Percentiles rank a stretch among this genome's conserved stretches.
Evolutionary conservation across 2,329 filamentous ascomycete species (phyloP).

Genomic region (Akanthomyces dipterigenus): DNA sequence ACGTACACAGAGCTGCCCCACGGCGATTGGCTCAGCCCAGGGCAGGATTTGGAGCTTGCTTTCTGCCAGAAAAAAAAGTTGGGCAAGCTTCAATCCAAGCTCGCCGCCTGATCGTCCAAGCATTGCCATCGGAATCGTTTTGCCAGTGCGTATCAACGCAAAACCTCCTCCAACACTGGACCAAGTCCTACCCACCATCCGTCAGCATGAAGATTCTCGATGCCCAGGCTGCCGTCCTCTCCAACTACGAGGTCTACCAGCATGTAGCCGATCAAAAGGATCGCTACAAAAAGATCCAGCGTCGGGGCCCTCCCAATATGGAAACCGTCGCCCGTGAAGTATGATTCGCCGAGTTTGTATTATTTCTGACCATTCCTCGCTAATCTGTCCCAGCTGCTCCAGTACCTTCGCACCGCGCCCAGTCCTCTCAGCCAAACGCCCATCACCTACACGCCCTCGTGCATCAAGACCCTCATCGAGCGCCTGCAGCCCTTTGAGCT

Average conservation of each 20-base stretch:
- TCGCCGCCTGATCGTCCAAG: neutral
- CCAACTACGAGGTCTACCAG: conserved; percentile 66
- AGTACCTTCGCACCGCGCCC: conserved; percentile 50
- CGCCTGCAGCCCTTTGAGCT: conserved; percentile 51
- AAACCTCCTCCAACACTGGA: neutral
- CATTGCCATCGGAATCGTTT: neutral
- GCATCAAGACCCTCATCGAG: conserved; percentile 47
- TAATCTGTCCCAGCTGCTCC: conserved; percentile 41
- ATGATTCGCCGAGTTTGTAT: conserved; percentile 9
- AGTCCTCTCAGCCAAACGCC: conserved; percentile 51
- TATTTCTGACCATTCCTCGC: neutral
- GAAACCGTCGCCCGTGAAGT: conserved; percentile 61
- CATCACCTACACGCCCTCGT: conserved; percentile 43
- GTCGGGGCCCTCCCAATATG: conserved; percentile 49
- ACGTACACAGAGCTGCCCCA: neutral
- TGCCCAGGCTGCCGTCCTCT: conserved; percentile 60
- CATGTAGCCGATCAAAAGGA: conserved; percentile 53
- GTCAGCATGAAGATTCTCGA: conserved; percentile 62
- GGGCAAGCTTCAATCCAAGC: neutral
- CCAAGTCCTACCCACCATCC: neutral
- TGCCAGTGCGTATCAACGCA: neutral
- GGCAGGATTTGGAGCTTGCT: neutral
- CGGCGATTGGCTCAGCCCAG: neutral
- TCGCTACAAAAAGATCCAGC: conserved; percentile 44
- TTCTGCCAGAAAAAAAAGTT: conserved; percentile 4